Evolutionary conservation across 2,329 filamentous ascomycete genomes (phyloP), one percentile per base, ranked within the genome.

Genomic region (Lachnellula subtilissima): DNA sequence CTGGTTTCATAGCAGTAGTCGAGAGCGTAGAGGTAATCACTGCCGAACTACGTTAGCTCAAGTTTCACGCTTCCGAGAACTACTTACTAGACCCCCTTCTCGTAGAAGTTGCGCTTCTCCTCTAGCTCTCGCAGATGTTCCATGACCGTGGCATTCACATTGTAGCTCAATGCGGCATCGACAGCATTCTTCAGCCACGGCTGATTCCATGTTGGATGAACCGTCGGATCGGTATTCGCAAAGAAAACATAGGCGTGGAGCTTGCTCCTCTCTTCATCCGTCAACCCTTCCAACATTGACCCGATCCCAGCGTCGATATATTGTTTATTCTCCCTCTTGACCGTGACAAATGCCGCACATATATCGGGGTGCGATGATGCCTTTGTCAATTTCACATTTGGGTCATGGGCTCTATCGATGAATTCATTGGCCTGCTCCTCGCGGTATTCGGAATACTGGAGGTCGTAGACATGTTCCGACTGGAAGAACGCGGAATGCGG

Each of bases 31-130:
- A 62, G 61, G 49, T 72, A 72, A 50, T 72, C 70, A 43, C 64
- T 67, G 22, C 9, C 8, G 12, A 5, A 1, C 12, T 5, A 4
- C 6, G n/a, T 60, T 48, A 46, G 49, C n/a, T 39, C 5, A 17
- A 46, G 15, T 42, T 8, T 25, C 7, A 46, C 9, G 11, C 19
- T 5, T 22, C 17, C 25, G 28, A 15, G n/a, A 15, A 32, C 8
- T 12, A 63, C 67, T 56, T 55, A 70, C 65, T 65, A 67, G 2
- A 72, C 65, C 2, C 69, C 69, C 52, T 72, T 72, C 48, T 66
- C 65, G 49, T 68, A 64, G 42, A 64, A 70, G 47, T 69, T 67
- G 22, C 61, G 54, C 6, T 60, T 40, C 42, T 54, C 50, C 56
- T 70, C 65, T 52, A 64, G 55, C n/a, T 61, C 51, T 40, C 57